A percentile compares a stretch with the other conserved stretches of the same genome.
Evolutionary conservation across 2,329 filamentous ascomycete genomes (phyloP).

Genomic region (Cordyceps javanica): DNA sequence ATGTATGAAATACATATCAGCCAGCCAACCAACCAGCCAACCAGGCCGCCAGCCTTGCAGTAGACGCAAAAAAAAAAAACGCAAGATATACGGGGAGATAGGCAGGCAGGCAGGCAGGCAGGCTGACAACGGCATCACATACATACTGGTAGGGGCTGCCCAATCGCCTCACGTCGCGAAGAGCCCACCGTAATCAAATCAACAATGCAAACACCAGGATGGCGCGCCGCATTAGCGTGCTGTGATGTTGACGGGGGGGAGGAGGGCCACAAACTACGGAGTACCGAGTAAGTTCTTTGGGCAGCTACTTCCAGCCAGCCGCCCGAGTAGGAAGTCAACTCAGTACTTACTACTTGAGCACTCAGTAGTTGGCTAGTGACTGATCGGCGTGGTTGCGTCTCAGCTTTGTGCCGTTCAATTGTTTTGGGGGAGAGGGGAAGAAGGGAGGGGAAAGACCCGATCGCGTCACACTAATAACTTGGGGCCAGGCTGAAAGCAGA

Average conservation of each 20-base stretch:
- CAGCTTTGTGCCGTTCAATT: too few relatives aligned
- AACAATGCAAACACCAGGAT: neutral
- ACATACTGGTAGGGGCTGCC: too few relatives aligned
- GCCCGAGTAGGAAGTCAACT: too few relatives aligned
- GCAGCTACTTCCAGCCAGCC: too few relatives aligned
- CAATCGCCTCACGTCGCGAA: neutral
- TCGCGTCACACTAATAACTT: conserved; percentile 2
- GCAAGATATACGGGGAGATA: too few relatives aligned
- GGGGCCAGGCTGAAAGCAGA: neutral
- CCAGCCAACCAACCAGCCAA: neutral
- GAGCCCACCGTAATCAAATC: conserved; percentile 3
- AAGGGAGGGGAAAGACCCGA: neutral
- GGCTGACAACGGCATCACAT: too few relatives aligned
- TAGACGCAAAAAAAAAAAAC: neutral
- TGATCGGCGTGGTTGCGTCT: neutral
- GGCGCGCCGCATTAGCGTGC: neutral
- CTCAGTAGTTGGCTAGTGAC: too few relatives aligned
- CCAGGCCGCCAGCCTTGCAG: neutral
- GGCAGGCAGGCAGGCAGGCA: too few relatives aligned
- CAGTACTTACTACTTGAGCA: too few relatives aligned
- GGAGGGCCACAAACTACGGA: neutral
- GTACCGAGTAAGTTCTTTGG: too few relatives aligned
- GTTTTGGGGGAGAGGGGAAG: too few relatives aligned
- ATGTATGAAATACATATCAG: neutral
- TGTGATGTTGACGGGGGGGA: neutral